Evolutionary conservation across 805 yeast species (phyloP).

Genomic region (Kazachstania bromeliacearum): DNA sequence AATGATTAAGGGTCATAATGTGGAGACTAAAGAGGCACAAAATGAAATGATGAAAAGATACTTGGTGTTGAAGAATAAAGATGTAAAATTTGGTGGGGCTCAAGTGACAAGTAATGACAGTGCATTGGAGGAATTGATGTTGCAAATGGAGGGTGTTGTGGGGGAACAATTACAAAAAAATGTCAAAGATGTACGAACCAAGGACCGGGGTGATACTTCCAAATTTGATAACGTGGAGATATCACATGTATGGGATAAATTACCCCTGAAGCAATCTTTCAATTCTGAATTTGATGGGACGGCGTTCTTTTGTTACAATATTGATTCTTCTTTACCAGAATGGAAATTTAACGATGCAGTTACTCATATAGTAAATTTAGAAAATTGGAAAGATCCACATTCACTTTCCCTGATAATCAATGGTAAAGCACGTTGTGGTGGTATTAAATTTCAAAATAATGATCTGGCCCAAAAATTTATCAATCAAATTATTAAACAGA

Average conservation of each 20-base stretch:
- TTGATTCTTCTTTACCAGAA: constrained; percentile 57
- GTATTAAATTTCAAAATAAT: constrained; percentile 15
- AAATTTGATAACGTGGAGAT: constrained; percentile 19
- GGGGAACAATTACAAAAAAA: neutral
- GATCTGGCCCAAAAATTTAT: constrained; percentile 11
- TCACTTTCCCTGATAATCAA: constrained; percentile 17
- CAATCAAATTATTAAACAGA: constrained; percentile 2
- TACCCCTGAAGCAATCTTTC: constrained; percentile 64
- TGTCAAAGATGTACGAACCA: too few relatives aligned
- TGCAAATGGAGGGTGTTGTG: constrained; percentile 27
- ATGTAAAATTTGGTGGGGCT: constrained; percentile 34
- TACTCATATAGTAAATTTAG: constrained; percentile 23
- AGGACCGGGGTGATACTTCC: neutral
- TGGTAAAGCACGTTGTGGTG: constrained; percentile 23
- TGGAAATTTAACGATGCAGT: constrained; percentile 47
- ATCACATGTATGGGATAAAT: constrained; percentile 41
- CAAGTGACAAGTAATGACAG: constrained; percentile 22
- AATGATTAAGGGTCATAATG: constrained; percentile 46
- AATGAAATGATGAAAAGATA: constrained; percentile 47
- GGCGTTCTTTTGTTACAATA: constrained; percentile 68
- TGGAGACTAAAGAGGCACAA: constrained; percentile 35
- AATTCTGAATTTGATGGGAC: constrained; percentile 32
- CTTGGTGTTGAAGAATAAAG: constrained; percentile 39
- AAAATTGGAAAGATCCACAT: constrained; percentile 16
- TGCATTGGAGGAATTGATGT: constrained; percentile 43